Evolutionary conservation across 148 eudicot genomes (phyloP).

Genomic region (Rhododendron ferrugineum): DNA sequence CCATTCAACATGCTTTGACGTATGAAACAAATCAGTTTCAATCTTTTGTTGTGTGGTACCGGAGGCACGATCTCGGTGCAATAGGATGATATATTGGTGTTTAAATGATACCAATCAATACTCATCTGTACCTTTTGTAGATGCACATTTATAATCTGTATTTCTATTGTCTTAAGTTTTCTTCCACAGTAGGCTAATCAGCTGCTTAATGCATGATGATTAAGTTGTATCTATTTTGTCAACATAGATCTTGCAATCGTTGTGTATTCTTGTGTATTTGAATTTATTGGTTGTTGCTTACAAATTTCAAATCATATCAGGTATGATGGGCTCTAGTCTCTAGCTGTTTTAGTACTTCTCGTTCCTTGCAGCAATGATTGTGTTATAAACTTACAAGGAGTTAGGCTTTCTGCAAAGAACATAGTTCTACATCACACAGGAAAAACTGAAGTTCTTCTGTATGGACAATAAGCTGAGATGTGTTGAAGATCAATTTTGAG

Average conservation of each 20-base stretch:
- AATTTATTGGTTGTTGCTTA: background rate
- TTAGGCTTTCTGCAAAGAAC: background rate
- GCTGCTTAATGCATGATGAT: background rate
- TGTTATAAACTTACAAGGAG: background rate
- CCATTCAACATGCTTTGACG: background rate
- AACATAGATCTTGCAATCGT: background rate
- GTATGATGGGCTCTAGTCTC: background rate
- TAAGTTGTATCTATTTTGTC: background rate
- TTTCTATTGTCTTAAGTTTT: background rate
- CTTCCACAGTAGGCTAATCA: background rate
- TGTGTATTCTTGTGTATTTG: background rate
- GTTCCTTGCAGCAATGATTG: background rate
- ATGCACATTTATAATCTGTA: background rate
- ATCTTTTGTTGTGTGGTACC: background rate
- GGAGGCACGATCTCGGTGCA: background rate
- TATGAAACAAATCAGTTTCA: background rate
- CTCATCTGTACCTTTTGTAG: background rate
- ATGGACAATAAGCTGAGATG: background rate
- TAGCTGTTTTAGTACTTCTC: background rate
- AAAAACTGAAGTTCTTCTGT: constrained; percentile 2
- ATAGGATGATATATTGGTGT: background rate
- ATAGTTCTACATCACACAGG: background rate
- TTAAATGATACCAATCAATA: background rate
- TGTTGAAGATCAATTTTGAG: background rate
- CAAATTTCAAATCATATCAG: constrained; percentile 1